Evolutionary conservation across 495 filamentous ascomycete species (phyloP), one percentile per base, ranked within the genome.

Genomic region (Thozetella sp.): DNA sequence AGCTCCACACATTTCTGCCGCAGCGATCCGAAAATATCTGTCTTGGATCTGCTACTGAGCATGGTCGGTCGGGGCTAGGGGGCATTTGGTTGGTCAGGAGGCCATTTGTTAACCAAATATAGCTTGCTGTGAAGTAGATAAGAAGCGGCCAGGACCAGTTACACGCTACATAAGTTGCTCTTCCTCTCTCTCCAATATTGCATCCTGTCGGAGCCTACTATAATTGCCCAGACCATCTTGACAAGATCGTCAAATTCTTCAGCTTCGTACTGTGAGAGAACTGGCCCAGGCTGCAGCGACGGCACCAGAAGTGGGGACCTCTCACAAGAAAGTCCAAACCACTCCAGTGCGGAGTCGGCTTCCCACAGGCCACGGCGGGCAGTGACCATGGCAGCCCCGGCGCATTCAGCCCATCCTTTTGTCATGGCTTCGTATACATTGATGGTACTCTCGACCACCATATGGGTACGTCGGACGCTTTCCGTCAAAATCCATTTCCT

Each of bases 401-500:
- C 75, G 2, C 78, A 77, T 46, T 71, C 68, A 0, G 73, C 73
- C 52, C 68, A 79, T 9, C 76, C 75, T 25, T 68, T 54, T 30
- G 69, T 80, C 23, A 73, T 67, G 22, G 75, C 60, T 1, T 70
- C 72, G 58, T 78, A 80, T 3, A 73, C 70, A 30, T 72, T 76
- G 22, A 80, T 58, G 58, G 76, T 69, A 23, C 70, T 68, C 23
- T 64, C 63, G 27, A 79, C 66, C 22, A 78, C 73, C 37, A 80
- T 72, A 0, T 76, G 80, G 6, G 30, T 6, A 15, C 78, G 72
- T 0, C 80, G 72, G 3, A 79, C 73, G 51, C 70, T 77, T 57
- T 81, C 80, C 2, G 66, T 74, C 23, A 81, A 66, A 9, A 83
- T 61, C 80, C 80, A 83, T 17, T 70, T 70, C 1, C 64, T 71